A percentile compares a stretch with the other conserved stretches of the same genome.
These are phyloP conservation scores for Botrytis pseudocinerea DNA, from an alignment of 2,329 filamentous ascomycete species.

Conservation along the genomic window DNA sequence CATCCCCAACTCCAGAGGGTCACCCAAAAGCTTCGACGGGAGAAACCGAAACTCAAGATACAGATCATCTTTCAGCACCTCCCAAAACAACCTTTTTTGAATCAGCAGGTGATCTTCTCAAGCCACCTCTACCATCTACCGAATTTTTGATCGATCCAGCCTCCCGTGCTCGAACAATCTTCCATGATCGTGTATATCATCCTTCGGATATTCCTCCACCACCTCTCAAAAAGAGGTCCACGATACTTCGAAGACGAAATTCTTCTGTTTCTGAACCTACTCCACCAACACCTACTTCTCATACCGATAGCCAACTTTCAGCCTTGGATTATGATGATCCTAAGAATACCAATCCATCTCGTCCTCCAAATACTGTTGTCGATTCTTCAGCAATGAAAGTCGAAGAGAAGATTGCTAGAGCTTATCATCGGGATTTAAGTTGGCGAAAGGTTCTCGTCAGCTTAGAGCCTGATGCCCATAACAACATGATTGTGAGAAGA, in stretches of 20 bases:
- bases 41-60: conserved; percentile 45
- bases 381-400: conserved; percentile 77
- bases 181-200: conserved; percentile 95
- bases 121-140: conserved; percentile 78
- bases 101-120: conserved; percentile 87
- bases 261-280: conserved; percentile 23
- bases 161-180: conserved; percentile 83
- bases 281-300: conserved; percentile 36
- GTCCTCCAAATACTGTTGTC: conserved; percentile 49
- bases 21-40: conserved; percentile 38
- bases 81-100: conserved; percentile 94
- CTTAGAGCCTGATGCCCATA: conserved; percentile 94
- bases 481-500: conserved; percentile 94
- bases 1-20: conserved; percentile 35
- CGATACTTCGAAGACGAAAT: conserved; percentile 30
- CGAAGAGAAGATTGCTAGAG: conserved; percentile 95
- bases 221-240: conserved; percentile 59
- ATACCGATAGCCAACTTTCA: conserved; percentile 48
- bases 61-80: conserved; percentile 62
- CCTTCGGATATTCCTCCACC: conserved; percentile 88
- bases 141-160: conserved; percentile 84
- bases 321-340: conserved; percentile 55
- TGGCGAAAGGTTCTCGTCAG: conserved; percentile 98
- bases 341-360: conserved; percentile 49
- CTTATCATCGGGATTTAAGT: conserved; percentile 86